Evolutionary conservation across 2,329 filamentous ascomycete species (phyloP).

Genomic region (Exophiala sp.): DNA sequence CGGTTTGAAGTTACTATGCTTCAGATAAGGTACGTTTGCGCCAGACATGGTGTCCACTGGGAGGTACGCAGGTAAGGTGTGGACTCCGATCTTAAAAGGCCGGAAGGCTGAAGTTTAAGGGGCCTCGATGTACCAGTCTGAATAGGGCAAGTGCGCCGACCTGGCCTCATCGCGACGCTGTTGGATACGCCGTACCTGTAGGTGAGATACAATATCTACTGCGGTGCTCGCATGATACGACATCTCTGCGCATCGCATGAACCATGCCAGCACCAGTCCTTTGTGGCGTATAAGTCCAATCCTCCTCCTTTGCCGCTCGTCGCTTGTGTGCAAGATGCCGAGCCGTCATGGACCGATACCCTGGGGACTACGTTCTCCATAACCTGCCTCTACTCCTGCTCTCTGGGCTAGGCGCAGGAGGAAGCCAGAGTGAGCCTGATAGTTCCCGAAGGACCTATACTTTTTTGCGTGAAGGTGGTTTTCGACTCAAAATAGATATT

Average conservation of each 20-base stretch:
- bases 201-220: background rate
- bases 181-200: background rate
- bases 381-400: conserved; percentile 80
- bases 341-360: conserved; percentile 42
- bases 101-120: no score
- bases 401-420: conserved; percentile 59
- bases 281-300: background rate
- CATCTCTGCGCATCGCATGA: background rate
- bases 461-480: conserved; percentile 51
- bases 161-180: background rate
- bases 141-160: background rate
- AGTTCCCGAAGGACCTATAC: conserved; percentile 41
- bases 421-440: conserved; percentile 32
- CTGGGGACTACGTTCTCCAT: conserved; percentile 68
- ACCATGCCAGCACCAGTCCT: background rate
- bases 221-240: background rate
- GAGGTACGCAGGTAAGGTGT: no score
- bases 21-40: no score
- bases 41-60: no score
- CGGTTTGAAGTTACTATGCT: no score
- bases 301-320: background rate
- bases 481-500: conserved; percentile 64
- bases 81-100: no score
- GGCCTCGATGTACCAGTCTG: background rate
- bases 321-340: conserved; percentile 11